phyloP scores from a whole-genome alignment of 805 yeast genomes.

The Ogataea thermomethanolica region DNA sequence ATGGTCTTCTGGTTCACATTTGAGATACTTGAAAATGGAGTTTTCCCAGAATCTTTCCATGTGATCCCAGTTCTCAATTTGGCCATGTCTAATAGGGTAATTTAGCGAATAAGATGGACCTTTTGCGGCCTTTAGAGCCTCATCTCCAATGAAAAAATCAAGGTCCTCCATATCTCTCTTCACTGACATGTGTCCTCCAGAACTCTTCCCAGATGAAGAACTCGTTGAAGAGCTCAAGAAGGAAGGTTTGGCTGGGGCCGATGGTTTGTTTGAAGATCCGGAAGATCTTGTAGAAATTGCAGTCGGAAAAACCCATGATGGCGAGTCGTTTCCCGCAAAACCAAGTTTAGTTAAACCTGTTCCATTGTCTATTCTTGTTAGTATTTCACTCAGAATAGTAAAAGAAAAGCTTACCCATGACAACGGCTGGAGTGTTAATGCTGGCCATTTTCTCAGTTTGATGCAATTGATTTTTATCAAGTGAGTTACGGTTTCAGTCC shows the following conservation, averaged over 20 bases:
- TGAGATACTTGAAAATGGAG: slow-evolving; percentile 89
- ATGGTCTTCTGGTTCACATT: slow-evolving; percentile 99
- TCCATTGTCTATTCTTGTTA: slow-evolving; percentile 57
- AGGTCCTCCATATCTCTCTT: slow-evolving; percentile 92
- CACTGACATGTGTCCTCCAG: slow-evolving; percentile 43
- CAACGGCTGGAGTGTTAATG: slow-evolving; percentile 85
- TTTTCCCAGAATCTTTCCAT: slow-evolving; percentile 99
- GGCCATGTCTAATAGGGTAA: slow-evolving; percentile 97
- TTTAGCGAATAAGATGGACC: slow-evolving; percentile 84
- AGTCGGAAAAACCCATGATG: slow-evolving; percentile 95
- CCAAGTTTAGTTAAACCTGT: slow-evolving; percentile 97
- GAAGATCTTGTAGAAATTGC: slow-evolving; percentile 80
- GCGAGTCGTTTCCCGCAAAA: slow-evolving; percentile 97
- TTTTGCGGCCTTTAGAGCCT: slow-evolving; percentile 86
- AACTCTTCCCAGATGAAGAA: slow-evolving; percentile 19
- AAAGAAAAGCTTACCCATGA: slow-evolving; percentile 65
- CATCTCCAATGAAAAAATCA: slow-evolving; percentile 94
- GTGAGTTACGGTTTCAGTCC: not conserved
- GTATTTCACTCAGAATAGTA: slow-evolving; percentile 1
- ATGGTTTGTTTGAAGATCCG: slow-evolving; percentile 38
- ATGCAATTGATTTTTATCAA: slow-evolving; percentile 2
- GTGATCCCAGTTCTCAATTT: slow-evolving; percentile 98
- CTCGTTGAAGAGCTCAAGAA: slow-evolving; percentile 34
- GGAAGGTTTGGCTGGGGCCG: slow-evolving; percentile 46
- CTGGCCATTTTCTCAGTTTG: slow-evolving; percentile 26